Evolutionary conservation across 169 alveolate species (phyloP), one percentile per base, ranked within the genome.

Genomic region (Eimeria falciformis): DNA sequence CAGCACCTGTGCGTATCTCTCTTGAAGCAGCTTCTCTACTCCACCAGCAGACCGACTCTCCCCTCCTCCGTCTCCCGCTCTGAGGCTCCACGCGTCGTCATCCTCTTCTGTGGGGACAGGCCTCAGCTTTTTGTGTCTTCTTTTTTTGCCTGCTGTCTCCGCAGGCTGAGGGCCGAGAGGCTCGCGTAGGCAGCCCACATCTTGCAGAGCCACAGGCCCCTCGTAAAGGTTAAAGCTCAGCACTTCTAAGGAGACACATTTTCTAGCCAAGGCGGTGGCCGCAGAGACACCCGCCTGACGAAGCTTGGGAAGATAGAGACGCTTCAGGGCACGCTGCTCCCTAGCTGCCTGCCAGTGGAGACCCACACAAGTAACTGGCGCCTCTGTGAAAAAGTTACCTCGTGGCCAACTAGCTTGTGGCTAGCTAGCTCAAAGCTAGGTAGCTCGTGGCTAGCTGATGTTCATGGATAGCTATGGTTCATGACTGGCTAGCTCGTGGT

Each of bases 241-340:
- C 6, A 62, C 25, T 14, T 62, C 73, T n/a, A 62, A n/a, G 25
- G 29, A 12, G 12, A 2, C 37, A 62, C 73, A 62, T 29, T 62
- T n/a, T n/a, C 29, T 14, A 12, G 29, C 29, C 12, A 62, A n/a
- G 73, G 73, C 25, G 17, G n/a, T 62, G 17, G 29, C 73, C 12
- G 73, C 73, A n/a, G 29, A 62, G 73, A 62, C 37, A 3, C 73
- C 73, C 25, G 37, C n/a, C n/a, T 62, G 73, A n/a, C 73, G n/a
- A 9, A 62, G 73, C 73, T n/a, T 62, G 37, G 73, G 73, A n/a
- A 62, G 73, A 29, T n/a, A 12, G 37, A 62, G 73, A 0, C 25
- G 73, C 33, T n/a, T 12, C 11, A 62, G 37, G 12, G 5, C n/a
- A 29, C 73, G 25, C 37, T 62, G 73, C 29, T 18, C 73, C 0